These are phyloP conservation scores for Chytriomyces hyalinus DNA, from an alignment of 192 early-diverging fungal genomes.

Conservation along the genomic window DNA sequence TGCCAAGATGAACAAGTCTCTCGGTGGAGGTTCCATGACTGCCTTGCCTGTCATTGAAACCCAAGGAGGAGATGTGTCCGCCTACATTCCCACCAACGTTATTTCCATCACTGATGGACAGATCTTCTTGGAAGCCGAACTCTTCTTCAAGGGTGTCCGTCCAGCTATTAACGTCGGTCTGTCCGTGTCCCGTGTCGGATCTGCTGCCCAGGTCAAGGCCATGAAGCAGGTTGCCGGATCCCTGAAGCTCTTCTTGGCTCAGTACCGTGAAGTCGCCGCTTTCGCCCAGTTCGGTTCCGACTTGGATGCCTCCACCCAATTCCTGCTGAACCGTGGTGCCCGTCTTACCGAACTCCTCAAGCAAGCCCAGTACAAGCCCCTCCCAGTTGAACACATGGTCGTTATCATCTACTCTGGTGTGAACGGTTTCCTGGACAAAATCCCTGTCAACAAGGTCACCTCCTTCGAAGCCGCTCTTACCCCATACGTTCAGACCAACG, in stretches of 20 bases:
- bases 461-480: constrained; percentile 93
- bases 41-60: constrained; percentile 99
- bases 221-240: constrained; percentile 99
- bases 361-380: constrained; percentile 98
- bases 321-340: constrained; percentile 99
- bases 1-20: constrained; percentile 98
- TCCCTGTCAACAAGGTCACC: constrained; percentile 90
- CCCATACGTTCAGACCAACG: constrained; percentile 86
- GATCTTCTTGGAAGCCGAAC: constrained; percentile 99
- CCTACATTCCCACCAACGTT: constrained; percentile 99
- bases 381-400: constrained; percentile 97
- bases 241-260: constrained; percentile 98
- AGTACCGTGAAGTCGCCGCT: constrained; percentile 99
- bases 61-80: constrained; percentile 99
- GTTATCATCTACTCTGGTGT: constrained; percentile 98
- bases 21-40: constrained; percentile 96
- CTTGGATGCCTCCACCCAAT: constrained; percentile 99
- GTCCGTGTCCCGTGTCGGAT: constrained; percentile 99
- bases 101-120: constrained; percentile 99
- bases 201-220: constrained; percentile 99
- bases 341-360: constrained; percentile 99
- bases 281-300: constrained; percentile 99
- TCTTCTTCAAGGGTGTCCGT: constrained; percentile 99
- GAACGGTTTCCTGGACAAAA: constrained; percentile 99
- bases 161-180: constrained; percentile 99